phyloP scores from a whole-genome alignment of 768 basidiomycete species.

The Pulveroboletus sp. region DNA sequence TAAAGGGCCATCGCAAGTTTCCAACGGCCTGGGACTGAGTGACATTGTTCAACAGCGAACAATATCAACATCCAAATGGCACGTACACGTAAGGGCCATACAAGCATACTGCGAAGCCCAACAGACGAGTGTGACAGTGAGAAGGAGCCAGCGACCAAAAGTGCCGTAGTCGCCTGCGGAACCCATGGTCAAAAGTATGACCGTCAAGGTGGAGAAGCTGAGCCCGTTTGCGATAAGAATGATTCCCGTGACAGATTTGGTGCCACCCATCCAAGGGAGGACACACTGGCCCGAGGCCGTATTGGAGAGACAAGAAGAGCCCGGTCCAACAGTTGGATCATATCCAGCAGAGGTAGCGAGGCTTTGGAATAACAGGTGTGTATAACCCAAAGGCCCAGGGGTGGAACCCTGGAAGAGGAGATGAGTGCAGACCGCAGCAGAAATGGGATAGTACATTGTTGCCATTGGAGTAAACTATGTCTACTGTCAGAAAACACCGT shows the following conservation, averaged over 20 bases:
- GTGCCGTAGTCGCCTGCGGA: conserved; percentile 34
- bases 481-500: background rate
- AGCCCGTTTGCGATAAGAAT: conserved; percentile 79
- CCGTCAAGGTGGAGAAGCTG: conserved; percentile 80
- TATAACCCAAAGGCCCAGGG: conserved; percentile 69
- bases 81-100: conserved; percentile 68
- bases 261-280: conserved; percentile 73
- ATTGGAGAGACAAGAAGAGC: conserved; percentile 58
- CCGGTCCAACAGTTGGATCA: conserved; percentile 67
- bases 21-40: conserved; percentile 64
- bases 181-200: conserved; percentile 77
- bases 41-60: background rate
- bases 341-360: conserved; percentile 69
- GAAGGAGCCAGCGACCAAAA: conserved; percentile 76
- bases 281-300: conserved; percentile 72
- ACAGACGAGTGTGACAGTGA: conserved; percentile 67
- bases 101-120: conserved; percentile 81
- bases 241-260: conserved; percentile 71
- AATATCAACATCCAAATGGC: background rate
- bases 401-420: conserved; percentile 47
- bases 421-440: background rate
- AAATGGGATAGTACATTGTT: conserved; percentile 53
- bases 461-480: conserved; percentile 75
- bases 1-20: conserved; percentile 73
- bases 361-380: conserved; percentile 74